Base-by-base conservation (phyloP, 225 moss, liverwort and hornwort species). In the Marchantia paleacea region DNA sequence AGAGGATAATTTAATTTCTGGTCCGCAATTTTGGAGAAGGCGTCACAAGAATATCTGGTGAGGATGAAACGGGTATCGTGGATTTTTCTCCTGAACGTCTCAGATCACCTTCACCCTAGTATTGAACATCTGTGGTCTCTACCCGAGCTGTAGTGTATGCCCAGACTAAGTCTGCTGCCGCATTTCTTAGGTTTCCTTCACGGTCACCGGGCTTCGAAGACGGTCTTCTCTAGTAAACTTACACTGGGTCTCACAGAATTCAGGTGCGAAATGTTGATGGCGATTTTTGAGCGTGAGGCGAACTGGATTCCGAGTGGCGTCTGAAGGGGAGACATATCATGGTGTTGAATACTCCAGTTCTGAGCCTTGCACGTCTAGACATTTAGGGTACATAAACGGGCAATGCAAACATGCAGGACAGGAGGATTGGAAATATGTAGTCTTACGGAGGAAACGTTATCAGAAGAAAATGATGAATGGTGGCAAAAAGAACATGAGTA, bases 401-500 rank as follows among this genome's bases (percentile, higher is more conserved):
- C 82, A 82, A 85, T 85, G 80, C 85, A 79, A 76, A 25, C 79
- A 70, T 71, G 79, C 80, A 78, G 74, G 77, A 82, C 48, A 85
- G 75, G 76, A 75, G 72, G 80, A 80, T 4, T 72, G 77, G 65
- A 60, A 84, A 53, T 75, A 81, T 81, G 81, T 81, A 74, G 75
- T 62, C 74, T 52, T 22, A 50, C 61, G 30, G 75, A 53, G 81
- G 75, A 75, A 31, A 3, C 52, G 75, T 73, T 63, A 78, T 66
- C 65, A 67, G 79, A 8, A 67, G 82, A 76, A 61, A 62, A 85
- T 78, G 80, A 83, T 83, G 85, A 82, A 88, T 83, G 79, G 84
- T 65, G 28, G 84, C 49, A 74, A 80, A 72, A 87, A 74, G 75
- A 89, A 81, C 81, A 90, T 93, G 93, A 91, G 85, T 76, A 85